Percentiles rank a stretch among this genome's conserved stretches.
phyloP scores from a whole-genome alignment of 192 early-diverging fungal species.

The Mortierella antarctica region DNA sequence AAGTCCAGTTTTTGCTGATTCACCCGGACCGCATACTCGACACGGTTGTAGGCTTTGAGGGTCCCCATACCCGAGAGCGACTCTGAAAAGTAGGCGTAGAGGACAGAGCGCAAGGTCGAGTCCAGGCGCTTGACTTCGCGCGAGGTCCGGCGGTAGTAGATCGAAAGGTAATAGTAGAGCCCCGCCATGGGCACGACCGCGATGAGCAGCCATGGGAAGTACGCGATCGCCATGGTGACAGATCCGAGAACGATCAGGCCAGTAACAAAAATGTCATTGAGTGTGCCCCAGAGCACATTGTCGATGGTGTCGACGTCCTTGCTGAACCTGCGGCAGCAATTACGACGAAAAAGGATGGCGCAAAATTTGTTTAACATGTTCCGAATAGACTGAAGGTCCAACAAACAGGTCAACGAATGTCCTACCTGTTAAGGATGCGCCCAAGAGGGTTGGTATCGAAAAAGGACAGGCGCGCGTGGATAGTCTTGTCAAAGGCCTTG shows the following conservation, averaged over 20 bases:
- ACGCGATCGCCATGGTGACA: conserved; percentile 62
- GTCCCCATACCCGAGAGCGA: conserved; percentile 78
- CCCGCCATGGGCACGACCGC: conserved; percentile 75
- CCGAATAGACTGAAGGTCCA: too few species aligned
- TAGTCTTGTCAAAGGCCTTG: conserved; percentile 67
- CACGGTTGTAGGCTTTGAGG: conserved; percentile 75
- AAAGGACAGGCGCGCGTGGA: conserved; percentile 76
- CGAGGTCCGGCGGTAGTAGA: conserved; percentile 76
- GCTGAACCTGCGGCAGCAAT: conserved; percentile 52
- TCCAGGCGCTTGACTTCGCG: conserved; percentile 88
- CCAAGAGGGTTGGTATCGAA: conserved; percentile 88
- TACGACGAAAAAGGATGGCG: too few species aligned
- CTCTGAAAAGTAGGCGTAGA: conserved; percentile 82
- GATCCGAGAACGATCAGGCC: conserved; percentile 39
- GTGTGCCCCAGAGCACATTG: conserved; percentile 54
- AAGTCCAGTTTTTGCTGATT: conserved; percentile 76
- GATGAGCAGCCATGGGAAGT: conserved; percentile 68
- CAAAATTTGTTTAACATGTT: too few species aligned
- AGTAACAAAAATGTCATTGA: conserved; percentile 32
- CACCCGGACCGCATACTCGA: background rate
- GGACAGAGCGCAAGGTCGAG: conserved; percentile 75
- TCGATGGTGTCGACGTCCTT: conserved; percentile 81
- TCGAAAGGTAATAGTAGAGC: conserved; percentile 75
- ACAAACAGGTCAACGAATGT: too few species aligned
- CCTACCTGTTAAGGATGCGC: conserved; percentile 85